Evolutionary conservation across 768 basidiomycete species (phyloP).

Genomic region (Hygrophorus pudorinus): DNA sequence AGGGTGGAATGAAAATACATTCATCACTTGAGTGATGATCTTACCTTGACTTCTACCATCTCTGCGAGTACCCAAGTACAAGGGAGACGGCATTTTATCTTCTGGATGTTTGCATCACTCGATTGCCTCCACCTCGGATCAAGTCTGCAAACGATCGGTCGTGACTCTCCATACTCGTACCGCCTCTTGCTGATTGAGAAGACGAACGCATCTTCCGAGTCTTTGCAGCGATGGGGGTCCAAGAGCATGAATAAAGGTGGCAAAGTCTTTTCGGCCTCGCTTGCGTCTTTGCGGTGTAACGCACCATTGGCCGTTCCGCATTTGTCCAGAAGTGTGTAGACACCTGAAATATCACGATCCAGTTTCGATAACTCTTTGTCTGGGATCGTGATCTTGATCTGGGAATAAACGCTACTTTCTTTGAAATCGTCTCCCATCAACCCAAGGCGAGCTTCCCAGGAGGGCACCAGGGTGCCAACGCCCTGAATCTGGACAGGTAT

Average conservation of each 20-base stretch:
- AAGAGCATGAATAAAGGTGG: conserved; percentile 75
- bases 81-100: conserved; percentile 49
- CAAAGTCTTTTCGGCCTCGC: conserved; percentile 32
- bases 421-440: conserved; percentile 54
- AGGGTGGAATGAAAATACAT: conserved; percentile 4
- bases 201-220: conserved; percentile 71
- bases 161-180: conserved; percentile 71
- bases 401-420: conserved; percentile 57
- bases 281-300: conserved; percentile 55
- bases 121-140: conserved; percentile 75
- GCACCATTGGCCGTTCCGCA: conserved; percentile 86
- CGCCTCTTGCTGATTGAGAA: conserved; percentile 74
- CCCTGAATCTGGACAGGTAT: conserved; percentile 58
- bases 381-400: conserved; percentile 53
- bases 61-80: conserved; percentile 51
- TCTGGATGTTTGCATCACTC: conserved; percentile 34
- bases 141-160: conserved; percentile 68
- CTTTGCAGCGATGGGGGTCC: conserved; percentile 76
- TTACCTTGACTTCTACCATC: conserved; percentile 45
- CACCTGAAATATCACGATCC: conserved; percentile 77
- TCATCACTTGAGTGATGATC: conserved; percentile 8
- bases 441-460: conserved; percentile 81
- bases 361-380: conserved; percentile 34
- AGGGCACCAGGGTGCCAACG: conserved; percentile 58
- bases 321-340: conserved; percentile 68